phyloP scores from a whole-genome alignment of 805 yeast species.

The Teunomyces stri region DNA sequence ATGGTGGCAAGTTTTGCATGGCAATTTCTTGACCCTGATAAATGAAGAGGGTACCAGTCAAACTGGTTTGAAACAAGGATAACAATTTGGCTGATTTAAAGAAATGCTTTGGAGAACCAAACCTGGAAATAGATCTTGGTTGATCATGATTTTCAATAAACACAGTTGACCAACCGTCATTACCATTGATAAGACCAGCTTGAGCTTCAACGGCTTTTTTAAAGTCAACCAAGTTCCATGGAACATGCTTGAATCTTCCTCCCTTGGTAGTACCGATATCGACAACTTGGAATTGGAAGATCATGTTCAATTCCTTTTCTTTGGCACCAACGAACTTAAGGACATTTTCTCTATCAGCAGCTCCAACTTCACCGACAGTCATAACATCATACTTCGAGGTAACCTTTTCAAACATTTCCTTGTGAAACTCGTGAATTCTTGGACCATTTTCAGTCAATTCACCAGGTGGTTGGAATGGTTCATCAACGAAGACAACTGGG shows the following conservation, averaged over 20 bases:
- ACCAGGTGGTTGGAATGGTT: slow-evolving; percentile 39
- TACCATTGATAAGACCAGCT: slow-evolving; percentile 39
- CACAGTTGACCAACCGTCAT: slow-evolving; percentile 58
- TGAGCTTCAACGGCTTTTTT: slow-evolving; percentile 25
- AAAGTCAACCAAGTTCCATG: slow-evolving; percentile 36
- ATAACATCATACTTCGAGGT: slow-evolving; percentile 48
- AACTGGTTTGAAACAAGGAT: slow-evolving; percentile 42
- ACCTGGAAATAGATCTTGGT: slow-evolving; percentile 52
- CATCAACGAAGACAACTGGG: slow-evolving; percentile 42
- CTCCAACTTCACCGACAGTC: slow-evolving; percentile 59
- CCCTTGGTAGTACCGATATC: slow-evolving; percentile 37
- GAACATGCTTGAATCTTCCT: slow-evolving; percentile 34
- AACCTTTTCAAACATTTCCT: slow-evolving; percentile 45
- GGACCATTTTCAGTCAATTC: slow-evolving; percentile 45
- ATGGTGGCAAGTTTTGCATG: slow-evolving; percentile 46
- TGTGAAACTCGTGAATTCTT: slow-evolving; percentile 56
- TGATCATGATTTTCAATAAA: slow-evolving; percentile 61
- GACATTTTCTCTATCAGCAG: slow-evolving; percentile 39
- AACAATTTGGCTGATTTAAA: slow-evolving; percentile 46
- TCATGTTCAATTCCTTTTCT: slow-evolving; percentile 40
- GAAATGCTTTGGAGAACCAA: slow-evolving; percentile 36
- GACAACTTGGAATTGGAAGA: slow-evolving; percentile 35
- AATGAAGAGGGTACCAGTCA: slow-evolving; percentile 54
- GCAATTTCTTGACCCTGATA: slow-evolving; percentile 66
- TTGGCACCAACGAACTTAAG: slow-evolving; percentile 42